These are phyloP conservation scores for Pseudogymnoascus sp. DNA, from an alignment of 2,329 filamentous ascomycete species.

Conservation along the genomic window DNA sequence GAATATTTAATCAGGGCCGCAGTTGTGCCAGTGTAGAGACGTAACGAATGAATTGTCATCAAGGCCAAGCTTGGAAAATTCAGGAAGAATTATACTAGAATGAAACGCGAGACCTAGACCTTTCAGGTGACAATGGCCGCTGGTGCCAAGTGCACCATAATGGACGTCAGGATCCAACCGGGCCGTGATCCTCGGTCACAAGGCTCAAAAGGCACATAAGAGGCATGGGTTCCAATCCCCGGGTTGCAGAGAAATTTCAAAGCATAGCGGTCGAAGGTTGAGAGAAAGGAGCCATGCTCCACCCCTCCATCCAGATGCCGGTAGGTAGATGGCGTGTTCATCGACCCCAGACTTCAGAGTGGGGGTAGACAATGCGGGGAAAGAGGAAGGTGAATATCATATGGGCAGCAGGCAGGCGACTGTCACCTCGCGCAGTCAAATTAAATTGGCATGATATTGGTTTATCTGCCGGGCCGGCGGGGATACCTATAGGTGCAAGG, in stretches of 20 bases:
- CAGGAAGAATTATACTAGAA: neutral
- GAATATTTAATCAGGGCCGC: neutral
- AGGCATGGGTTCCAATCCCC: neutral
- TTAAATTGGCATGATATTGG: neutral
- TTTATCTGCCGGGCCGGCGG: neutral
- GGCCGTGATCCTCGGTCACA: slow-evolving; percentile 3
- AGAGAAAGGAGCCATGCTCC: neutral
- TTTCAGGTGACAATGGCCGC: neutral
- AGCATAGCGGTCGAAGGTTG: neutral
- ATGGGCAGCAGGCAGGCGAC: neutral
- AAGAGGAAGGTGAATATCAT: neutral
- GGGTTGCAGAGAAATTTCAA: neutral
- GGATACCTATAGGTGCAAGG: neutral
- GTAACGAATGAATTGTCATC: neutral
- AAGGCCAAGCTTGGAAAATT: neutral
- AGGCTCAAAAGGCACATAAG: neutral
- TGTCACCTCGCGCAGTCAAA: neutral
- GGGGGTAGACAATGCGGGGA: neutral
- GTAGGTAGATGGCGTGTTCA: neutral
- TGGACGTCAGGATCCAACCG: neutral
- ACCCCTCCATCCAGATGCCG: neutral
- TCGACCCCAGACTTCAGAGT: neutral
- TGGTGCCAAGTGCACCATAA: neutral
- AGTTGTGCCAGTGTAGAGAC: neutral
- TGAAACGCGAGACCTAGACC: neutral